Base-by-base conservation (phyloP, 2,329 filamentous ascomycete genomes). In the Capronia americana region DNA sequence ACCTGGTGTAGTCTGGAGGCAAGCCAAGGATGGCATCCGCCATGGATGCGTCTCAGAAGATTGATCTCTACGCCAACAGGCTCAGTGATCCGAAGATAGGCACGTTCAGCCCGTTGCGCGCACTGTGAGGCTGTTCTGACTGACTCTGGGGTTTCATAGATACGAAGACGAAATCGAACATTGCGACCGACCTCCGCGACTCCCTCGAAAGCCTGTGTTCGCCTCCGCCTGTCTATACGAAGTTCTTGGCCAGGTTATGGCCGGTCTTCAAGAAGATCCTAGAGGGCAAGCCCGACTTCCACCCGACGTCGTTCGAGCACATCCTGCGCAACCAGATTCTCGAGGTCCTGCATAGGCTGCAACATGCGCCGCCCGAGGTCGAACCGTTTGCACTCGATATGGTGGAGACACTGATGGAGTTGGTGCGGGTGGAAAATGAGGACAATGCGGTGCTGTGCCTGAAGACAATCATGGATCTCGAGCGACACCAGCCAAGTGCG, bases 381-480 rank as follows among this genome's bases (percentile, higher is more conserved):
- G 93, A 98, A 77, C 91, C 90, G 0, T 96, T 94, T 78, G 93
- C 94, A 46, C 86, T 89, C 70, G 92, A 96, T 76, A 89, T 96
- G 67, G 92, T 97, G 66, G 93, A 97, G 75, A 85, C 96, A 71
- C 85, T 98, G 69, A 94, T 98, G 88, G 86, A 87, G 62, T 82
- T 99, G 65, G 93, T 98, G 66, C 89, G 90, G 72, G 90, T 88
- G 50, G 95, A 99, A 79, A 99, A 99, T 74, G 95, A 99, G 80
- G 95, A 99, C 70, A 99, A 99, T 84, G 95, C 94, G 1, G 92
- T 96, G n/a, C 82, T 99, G 69, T 97, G 94, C 77, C 92, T 99
- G 81, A 99, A 99, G 83, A 96, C 94, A 14, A 92, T 96, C 59
- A 97, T 97, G 83, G 95, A 99, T 76, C 90, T 98, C 70, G 92